These are phyloP conservation scores for Paramecium primaurelia DNA, from an alignment of 73 alveolate genomes.

Conservation along the genomic window DNA sequence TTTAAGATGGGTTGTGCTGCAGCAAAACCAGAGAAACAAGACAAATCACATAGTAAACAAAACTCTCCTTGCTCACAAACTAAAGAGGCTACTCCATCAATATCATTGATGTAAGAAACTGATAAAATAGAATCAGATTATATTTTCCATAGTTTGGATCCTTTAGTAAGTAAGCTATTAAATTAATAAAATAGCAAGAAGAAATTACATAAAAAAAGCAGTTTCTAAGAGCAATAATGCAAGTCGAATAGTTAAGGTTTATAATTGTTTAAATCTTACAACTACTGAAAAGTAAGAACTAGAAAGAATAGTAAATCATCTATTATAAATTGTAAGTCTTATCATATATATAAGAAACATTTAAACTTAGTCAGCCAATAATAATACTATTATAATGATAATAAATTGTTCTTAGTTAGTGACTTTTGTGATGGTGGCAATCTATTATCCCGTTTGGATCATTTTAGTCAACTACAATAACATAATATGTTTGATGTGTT, in stretches of 20 bases:
- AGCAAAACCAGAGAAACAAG: not conserved
- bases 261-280: not conserved
- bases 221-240: not conserved
- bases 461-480: not conserved
- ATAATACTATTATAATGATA: not conserved
- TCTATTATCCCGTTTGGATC: not conserved
- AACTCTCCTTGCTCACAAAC: not conserved
- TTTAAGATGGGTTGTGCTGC: conserved; percentile 4
- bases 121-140: not conserved
- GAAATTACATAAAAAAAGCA: not conserved
- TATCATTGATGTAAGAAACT: not conserved
- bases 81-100: not conserved
- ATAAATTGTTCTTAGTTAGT: not conserved
- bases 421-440: conserved; percentile 41
- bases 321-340: not conserved
- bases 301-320: not conserved
- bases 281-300: not conserved
- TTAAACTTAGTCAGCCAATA: not conserved
- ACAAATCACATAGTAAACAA: not conserved
- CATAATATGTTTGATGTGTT: not conserved
- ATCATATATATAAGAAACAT: not conserved
- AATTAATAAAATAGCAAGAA: not conserved
- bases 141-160: not conserved
- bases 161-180: not conserved
- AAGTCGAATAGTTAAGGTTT: not conserved